Conservation (phyloP, 306 rosid genomes). For the Morella rubra region DNA sequence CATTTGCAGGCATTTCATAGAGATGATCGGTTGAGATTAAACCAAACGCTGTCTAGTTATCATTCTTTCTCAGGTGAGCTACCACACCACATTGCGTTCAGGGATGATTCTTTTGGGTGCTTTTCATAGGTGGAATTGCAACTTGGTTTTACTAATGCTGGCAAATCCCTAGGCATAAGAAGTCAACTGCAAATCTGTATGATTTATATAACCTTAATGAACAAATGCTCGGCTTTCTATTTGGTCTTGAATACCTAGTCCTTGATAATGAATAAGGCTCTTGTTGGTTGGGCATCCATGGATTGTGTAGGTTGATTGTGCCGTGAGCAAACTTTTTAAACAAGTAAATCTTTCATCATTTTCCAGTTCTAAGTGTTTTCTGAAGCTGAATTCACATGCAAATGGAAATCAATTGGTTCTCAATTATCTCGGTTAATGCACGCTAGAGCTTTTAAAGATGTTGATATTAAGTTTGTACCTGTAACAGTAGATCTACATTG, state of each 20-base stretch:
- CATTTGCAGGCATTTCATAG: constrained; percentile 74
- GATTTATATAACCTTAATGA: not conserved
- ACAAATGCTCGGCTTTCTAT: not conserved
- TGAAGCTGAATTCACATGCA: not conserved
- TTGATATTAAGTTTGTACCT: constrained; percentile 12
- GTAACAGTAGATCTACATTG: no score
- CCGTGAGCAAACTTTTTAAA: not conserved
- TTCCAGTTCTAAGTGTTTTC: not conserved
- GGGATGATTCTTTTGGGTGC: constrained; percentile 14
- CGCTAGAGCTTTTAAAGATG: constrained; percentile 14
- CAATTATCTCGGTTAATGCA: constrained; percentile 14
- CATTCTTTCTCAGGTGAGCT: constrained; percentile 72
- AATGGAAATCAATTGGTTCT: not conserved
- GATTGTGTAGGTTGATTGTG: not conserved
- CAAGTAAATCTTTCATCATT: no score
- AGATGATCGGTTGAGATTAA: constrained; percentile 81
- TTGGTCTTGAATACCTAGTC: not conserved
- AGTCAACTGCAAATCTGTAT: not conserved
- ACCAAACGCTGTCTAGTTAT: constrained; percentile 53
- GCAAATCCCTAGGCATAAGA: not conserved
- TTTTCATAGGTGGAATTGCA: not conserved
- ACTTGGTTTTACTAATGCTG: not conserved
- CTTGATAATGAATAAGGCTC: not conserved
- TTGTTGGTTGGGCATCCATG: not conserved
- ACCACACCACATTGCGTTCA: constrained; percentile 21